Evolutionary conservation across 169 alveolate genomes (phyloP).

Genomic region (Prorocentrum cordatum): DNA sequence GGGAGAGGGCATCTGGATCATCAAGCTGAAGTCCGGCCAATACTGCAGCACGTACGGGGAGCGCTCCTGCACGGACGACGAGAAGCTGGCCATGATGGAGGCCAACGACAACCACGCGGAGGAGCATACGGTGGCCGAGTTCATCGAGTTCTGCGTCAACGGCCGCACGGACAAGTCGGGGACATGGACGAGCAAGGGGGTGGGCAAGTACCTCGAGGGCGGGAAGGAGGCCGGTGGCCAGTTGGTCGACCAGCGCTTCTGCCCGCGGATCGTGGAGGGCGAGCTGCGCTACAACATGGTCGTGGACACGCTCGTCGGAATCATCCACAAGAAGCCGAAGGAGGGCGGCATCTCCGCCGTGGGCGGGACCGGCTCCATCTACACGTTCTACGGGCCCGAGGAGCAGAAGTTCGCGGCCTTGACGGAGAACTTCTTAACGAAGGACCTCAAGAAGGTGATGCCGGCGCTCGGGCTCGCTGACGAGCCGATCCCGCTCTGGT

Average conservation of each 20-base stretch:
- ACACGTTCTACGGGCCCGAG: no score
- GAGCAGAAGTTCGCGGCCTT: no score
- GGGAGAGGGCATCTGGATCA: constrained; percentile 22
- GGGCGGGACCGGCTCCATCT: not conserved
- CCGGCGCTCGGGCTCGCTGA: no score
- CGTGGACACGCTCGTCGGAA: not conserved
- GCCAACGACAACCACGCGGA: not conserved
- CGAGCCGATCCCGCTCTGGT: no score
- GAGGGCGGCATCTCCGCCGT: not conserved
- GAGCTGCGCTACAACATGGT: not conserved
- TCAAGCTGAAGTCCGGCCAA: not conserved
- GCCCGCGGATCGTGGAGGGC: not conserved
- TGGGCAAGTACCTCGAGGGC: not conserved
- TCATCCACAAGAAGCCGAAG: not conserved
- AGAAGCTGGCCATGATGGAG: not conserved
- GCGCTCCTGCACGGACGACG: not conserved
- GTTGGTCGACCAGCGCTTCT: not conserved
- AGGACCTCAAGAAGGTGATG: no score
- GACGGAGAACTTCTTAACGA: no score
- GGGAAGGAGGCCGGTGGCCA: not conserved
- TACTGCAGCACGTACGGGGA: not conserved
- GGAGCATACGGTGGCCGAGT: constrained; percentile 18
- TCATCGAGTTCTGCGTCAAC: constrained; percentile 17
- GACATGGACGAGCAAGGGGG: constrained; percentile 1
- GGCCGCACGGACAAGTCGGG: constrained; percentile 36